These are phyloP conservation scores for Hyaloperonospora arabidopsidis DNA, from an alignment of 352 stramenopile genomes.

Conservation along the genomic window DNA sequence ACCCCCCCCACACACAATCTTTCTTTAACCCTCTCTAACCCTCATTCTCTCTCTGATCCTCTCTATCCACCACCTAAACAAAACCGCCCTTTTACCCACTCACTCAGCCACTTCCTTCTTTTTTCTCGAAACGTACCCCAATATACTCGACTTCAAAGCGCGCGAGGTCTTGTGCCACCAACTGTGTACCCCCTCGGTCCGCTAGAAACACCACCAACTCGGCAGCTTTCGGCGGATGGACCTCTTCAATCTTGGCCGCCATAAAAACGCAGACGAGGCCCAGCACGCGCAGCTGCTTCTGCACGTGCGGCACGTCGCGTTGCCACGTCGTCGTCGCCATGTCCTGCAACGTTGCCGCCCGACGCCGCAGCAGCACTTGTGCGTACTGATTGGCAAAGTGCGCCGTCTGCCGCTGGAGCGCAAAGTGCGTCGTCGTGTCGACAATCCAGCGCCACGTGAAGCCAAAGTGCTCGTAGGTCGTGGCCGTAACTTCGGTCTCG, in stretches of 20 bases:
- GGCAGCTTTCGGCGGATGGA: constrained; percentile 63
- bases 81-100: no score
- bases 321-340: constrained; percentile 36
- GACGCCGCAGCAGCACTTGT: constrained; percentile 60
- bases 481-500: no score
- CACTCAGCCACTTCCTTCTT: no score
- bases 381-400: constrained; percentile 75
- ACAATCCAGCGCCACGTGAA: constrained; percentile 76
- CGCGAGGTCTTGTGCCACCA: constrained; percentile 47
- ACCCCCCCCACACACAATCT: neutral
- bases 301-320: constrained; percentile 38
- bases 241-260: constrained; percentile 80
- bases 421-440: constrained; percentile 53
- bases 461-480: constrained; percentile 62
- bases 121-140: constrained; percentile 50
- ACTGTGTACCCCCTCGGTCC: constrained; percentile 35
- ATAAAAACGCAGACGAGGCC: constrained; percentile 68
- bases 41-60: neutral
- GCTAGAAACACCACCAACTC: constrained; percentile 60
- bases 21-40: neutral
- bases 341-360: constrained; percentile 32
- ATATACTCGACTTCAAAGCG: constrained; percentile 55
- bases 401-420: constrained; percentile 67
- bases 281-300: constrained; percentile 53
- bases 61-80: neutral